These are phyloP conservation scores for Phymatotrichopsis omnivora DNA, from an alignment of 2,329 filamentous ascomycete genomes.

Conservation along the genomic window DNA sequence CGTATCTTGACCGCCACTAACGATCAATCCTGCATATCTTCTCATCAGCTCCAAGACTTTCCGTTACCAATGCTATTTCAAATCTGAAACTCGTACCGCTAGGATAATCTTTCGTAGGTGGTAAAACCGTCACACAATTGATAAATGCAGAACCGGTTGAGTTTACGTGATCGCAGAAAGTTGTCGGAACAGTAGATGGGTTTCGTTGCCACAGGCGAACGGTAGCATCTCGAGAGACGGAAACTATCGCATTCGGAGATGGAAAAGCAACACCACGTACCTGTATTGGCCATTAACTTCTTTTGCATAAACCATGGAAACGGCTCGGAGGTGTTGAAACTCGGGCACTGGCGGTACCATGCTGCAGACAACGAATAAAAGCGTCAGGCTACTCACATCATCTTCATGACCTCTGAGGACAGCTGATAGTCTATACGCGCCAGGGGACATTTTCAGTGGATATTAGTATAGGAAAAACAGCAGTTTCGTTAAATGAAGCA, in stretches of 20 bases:
- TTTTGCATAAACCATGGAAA: constrained; percentile 21
- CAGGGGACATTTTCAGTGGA: constrained; percentile 5
- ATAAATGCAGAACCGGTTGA: constrained; percentile 76
- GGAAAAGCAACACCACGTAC: constrained; percentile 51
- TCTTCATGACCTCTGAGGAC: constrained; percentile 81
- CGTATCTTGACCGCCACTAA: constrained; percentile 82
- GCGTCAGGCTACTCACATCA: constrained; percentile 52
- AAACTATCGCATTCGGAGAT: constrained; percentile 46
- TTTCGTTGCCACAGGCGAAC: constrained; percentile 71
- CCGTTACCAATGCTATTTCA: not conserved
- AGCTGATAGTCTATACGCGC: constrained; percentile 75
- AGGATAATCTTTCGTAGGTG: constrained; percentile 56
- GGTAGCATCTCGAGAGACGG: constrained; percentile 83
- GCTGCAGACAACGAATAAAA: no score
- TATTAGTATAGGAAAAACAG: no score
- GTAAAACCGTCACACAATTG: constrained; percentile 70
- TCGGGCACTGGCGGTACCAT: constrained; percentile 38
- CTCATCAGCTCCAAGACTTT: constrained; percentile 2
- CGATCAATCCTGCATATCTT: constrained; percentile 53
- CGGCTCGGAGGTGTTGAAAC: constrained; percentile 12
- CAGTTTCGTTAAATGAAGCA: no score
- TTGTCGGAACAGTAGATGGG: constrained; percentile 48
- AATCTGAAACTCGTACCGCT: constrained; percentile 37
- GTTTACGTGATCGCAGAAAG: constrained; percentile 67
- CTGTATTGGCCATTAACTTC: constrained; percentile 40